Conservation (phyloP, 441 rosid species). For the Arabidopsis hybrid region DNA sequence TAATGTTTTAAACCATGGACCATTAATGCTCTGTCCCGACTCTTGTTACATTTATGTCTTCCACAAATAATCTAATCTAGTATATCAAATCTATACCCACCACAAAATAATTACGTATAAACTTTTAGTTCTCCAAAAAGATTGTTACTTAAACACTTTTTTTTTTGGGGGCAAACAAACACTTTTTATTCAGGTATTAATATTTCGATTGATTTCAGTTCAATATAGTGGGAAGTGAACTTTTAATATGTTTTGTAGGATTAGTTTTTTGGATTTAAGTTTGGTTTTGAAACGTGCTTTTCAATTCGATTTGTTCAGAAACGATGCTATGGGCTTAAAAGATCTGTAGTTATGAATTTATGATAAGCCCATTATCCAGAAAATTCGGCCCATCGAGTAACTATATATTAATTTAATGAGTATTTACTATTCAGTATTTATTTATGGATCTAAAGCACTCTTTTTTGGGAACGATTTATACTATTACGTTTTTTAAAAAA, state of each 20-base stretch:
- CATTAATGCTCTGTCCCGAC: conserved; percentile 45
- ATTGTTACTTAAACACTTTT: background rate
- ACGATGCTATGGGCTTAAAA: background rate
- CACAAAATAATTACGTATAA: background rate
- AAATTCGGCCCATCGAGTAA: background rate
- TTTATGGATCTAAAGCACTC: too few relatives aligned
- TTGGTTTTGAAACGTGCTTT: background rate
- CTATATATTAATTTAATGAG: too few relatives aligned
- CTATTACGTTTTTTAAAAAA: too few relatives aligned
- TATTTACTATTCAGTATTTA: too few relatives aligned
- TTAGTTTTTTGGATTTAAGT: background rate
- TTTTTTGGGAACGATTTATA: too few relatives aligned
- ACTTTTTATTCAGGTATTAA: background rate
- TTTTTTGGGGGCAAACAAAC: too few relatives aligned
- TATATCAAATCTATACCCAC: background rate
- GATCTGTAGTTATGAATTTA: background rate
- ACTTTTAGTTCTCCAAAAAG: background rate
- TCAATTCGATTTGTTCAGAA: background rate
- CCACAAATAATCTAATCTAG: conserved; percentile 27
- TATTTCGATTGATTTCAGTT: background rate
- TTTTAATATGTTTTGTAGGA: background rate
- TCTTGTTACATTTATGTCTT: conserved; percentile 26
- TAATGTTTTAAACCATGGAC: conserved; percentile 43
- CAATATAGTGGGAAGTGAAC: too few relatives aligned
- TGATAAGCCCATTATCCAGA: background rate